Evolutionary conservation across 208 protist genomes (phyloP).

Genomic region (Angomonas ambiguus): DNA sequence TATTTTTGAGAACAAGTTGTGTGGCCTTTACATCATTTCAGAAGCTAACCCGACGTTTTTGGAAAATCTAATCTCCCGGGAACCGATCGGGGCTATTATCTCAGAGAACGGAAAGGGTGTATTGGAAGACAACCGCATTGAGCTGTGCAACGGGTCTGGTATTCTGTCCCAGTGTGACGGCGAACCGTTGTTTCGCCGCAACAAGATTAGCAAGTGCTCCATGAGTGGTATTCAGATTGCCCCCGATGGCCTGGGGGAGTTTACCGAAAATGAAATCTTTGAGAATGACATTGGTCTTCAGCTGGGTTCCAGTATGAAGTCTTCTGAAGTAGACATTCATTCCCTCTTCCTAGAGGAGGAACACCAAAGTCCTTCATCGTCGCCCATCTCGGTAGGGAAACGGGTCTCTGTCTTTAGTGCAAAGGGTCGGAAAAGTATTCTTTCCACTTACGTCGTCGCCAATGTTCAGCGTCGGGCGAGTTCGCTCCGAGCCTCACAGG

Average conservation of each 20-base stretch:
- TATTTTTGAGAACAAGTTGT: slow-evolving; percentile 66
- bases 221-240: slow-evolving; percentile 59
- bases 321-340: slow-evolving; percentile 46
- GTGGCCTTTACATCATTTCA: slow-evolving; percentile 54
- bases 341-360: slow-evolving; percentile 23
- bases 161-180: slow-evolving; percentile 56
- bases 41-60: slow-evolving; percentile 39
- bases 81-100: slow-evolving; percentile 65
- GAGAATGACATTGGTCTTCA: slow-evolving; percentile 80
- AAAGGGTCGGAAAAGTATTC: slow-evolving; percentile 20
- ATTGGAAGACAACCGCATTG: slow-evolving; percentile 53
- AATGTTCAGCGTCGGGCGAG: slow-evolving; percentile 22
- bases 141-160: slow-evolving; percentile 57
- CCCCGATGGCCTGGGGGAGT: slow-evolving; percentile 40
- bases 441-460: slow-evolving; percentile 18
- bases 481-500: slow-evolving; percentile 14
- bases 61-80: slow-evolving; percentile 47
- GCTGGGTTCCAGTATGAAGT: slow-evolving; percentile 45
- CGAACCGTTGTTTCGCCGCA: slow-evolving; percentile 48
- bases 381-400: neutral
- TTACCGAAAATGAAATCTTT: slow-evolving; percentile 51
- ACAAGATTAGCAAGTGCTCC: slow-evolving; percentile 39
- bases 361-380: neutral
- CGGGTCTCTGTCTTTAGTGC: slow-evolving; percentile 1
- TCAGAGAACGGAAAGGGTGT: slow-evolving; percentile 51